Conservation (phyloP, 208 protist genomes). For the Leishmania braziliensis region DNA sequence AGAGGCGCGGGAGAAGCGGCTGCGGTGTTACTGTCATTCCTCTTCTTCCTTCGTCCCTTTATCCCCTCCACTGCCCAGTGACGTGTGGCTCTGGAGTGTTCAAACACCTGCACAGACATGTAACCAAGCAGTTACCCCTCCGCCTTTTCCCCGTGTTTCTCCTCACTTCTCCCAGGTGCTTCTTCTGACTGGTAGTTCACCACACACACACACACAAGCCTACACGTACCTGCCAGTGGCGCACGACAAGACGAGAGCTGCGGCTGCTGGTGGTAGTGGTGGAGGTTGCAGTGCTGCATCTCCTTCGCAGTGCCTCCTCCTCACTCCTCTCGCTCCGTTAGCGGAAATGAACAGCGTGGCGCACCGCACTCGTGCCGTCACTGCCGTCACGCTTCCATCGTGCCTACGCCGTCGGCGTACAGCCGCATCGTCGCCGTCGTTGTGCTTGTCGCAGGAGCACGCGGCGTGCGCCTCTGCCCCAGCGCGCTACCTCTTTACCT, state of each 20-base stretch:
- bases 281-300: not conserved
- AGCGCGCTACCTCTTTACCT: not conserved
- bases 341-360: not conserved
- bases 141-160: not conserved
- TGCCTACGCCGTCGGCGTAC: not conserved
- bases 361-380: not conserved
- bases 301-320: not conserved
- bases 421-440: not conserved
- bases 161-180: not conserved
- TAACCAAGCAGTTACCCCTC: not conserved
- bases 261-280: not conserved
- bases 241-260: not conserved
- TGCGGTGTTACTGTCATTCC: not conserved
- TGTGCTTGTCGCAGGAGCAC: not conserved
- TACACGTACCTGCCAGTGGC: not conserved
- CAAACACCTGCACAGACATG: not conserved
- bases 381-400: not conserved
- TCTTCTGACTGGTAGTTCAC: not conserved
- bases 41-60: not conserved
- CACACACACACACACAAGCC: not conserved
- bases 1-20: not conserved
- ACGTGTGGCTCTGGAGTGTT: not conserved
- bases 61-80: not conserved
- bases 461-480: not conserved
- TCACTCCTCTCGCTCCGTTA: no score